Evolutionary conservation across 2,329 filamentous ascomycete genomes (phyloP).

Genomic region (Pseudogymnoascus sp.): DNA sequence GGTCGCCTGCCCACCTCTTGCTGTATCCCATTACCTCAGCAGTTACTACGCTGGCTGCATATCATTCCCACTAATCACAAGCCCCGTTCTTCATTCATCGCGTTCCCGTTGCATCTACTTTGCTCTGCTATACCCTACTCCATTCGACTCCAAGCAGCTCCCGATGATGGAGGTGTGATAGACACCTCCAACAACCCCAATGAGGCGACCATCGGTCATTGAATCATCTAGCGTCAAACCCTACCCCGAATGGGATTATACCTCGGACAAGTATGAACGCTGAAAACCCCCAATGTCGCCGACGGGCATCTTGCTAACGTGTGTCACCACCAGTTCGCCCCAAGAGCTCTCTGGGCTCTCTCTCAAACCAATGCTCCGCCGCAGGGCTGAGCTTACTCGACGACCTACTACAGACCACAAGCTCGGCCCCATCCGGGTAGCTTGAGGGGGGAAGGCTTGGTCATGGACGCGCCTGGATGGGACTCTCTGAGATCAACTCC

Average conservation of each 20-base stretch:
- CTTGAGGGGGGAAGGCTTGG: neutral
- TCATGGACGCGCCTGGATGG: slow-evolving; percentile 7
- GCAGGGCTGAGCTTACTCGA: slow-evolving; percentile 5
- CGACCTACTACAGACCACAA: slow-evolving; percentile 1
- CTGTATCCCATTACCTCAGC: slow-evolving; percentile 6
- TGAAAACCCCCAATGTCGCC: neutral
- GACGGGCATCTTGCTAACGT: neutral
- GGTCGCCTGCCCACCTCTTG: neutral
- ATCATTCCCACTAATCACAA: neutral
- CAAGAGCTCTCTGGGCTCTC: neutral
- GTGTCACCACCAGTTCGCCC: neutral
- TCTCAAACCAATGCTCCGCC: slow-evolving; percentile 1
- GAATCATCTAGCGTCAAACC: neutral
- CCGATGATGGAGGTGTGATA: slow-evolving; percentile 7
- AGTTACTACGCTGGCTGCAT: neutral
- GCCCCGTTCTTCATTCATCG: neutral
- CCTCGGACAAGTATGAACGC: neutral
- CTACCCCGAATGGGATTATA: slow-evolving; percentile 6
- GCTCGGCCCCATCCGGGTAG: slow-evolving; percentile 1
- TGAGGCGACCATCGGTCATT: neutral
- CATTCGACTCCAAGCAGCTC: neutral
- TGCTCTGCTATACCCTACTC: neutral
- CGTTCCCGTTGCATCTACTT: neutral
- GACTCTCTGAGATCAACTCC: slow-evolving; percentile 3
- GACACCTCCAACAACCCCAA: neutral